Conservation (phyloP, 768 basidiomycete species). For the Suillus plorans region DNA sequence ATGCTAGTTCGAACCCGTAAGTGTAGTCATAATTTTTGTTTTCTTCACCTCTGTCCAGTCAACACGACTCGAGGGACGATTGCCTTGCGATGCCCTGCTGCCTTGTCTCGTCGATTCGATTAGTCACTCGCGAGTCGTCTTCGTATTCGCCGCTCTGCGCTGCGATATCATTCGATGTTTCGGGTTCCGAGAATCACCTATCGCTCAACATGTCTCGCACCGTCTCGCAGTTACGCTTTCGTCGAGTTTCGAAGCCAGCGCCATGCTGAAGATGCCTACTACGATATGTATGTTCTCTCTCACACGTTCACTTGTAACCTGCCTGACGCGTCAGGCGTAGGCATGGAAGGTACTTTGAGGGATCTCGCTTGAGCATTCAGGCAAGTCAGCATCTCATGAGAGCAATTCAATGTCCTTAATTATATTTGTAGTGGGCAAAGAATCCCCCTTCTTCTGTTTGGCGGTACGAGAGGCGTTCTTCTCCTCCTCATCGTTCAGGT, state of each 20-base stretch:
- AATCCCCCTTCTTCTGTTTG: slow-evolving; percentile 81
- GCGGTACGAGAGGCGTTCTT: slow-evolving; percentile 65
- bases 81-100: slow-evolving; percentile 20
- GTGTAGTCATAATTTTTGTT: slow-evolving; percentile 36
- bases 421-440: slow-evolving; percentile 68
- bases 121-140: slow-evolving; percentile 28
- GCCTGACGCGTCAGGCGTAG: slow-evolving; percentile 35
- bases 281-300: slow-evolving; percentile 64
- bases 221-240: slow-evolving; percentile 76
- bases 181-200: slow-evolving; percentile 40
- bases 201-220: slow-evolving; percentile 58
- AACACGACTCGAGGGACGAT: slow-evolving; percentile 35
- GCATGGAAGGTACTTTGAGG: slow-evolving; percentile 78
- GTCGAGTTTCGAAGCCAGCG: slow-evolving; percentile 78
- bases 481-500: slow-evolving; percentile 39
- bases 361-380: slow-evolving; percentile 73
- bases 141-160: slow-evolving; percentile 25
- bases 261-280: slow-evolving; percentile 82
- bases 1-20: slow-evolving; percentile 79
- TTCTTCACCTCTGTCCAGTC: slow-evolving; percentile 36
- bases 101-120: slow-evolving; percentile 30
- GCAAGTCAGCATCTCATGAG: slow-evolving; percentile 32
- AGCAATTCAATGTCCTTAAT: not conserved
- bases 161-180: slow-evolving; percentile 33
- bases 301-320: not conserved